Conservation (phyloP, 2,329 filamentous ascomycete species). For the Pyrenophora teres region DNA sequence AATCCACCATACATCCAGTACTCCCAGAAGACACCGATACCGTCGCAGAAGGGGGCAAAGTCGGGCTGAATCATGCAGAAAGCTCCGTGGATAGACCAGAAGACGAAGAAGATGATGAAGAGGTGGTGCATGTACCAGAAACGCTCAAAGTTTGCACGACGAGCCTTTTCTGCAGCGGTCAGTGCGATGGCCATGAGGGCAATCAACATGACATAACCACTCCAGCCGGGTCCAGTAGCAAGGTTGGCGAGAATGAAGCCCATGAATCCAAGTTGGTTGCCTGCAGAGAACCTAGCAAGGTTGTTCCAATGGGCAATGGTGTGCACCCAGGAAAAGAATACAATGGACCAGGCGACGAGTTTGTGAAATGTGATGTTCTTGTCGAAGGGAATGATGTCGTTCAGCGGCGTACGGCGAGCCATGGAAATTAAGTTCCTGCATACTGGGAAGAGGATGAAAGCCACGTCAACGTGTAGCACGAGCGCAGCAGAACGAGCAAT, state of each 20-base stretch:
- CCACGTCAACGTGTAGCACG: slow-evolving; percentile 80
- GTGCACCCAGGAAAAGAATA: slow-evolving; percentile 87
- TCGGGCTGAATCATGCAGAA: slow-evolving; percentile 92
- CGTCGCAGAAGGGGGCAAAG: slow-evolving; percentile 75
- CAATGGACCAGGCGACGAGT: slow-evolving; percentile 81
- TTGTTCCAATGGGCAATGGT: slow-evolving; percentile 89
- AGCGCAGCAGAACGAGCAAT: slow-evolving; percentile 77
- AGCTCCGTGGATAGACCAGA: slow-evolving; percentile 87
- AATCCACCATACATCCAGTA: slow-evolving; percentile 88
- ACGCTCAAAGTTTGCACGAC: slow-evolving; percentile 81
- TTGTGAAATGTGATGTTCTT: slow-evolving; percentile 92
- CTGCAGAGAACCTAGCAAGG: slow-evolving; percentile 74
- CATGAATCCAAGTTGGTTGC: slow-evolving; percentile 76
- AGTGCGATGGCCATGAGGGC: slow-evolving; percentile 77
- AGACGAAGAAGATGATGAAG: slow-evolving; percentile 85
- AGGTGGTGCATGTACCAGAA: slow-evolving; percentile 93
- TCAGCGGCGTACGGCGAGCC: slow-evolving; percentile 77
- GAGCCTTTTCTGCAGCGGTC: slow-evolving; percentile 77
- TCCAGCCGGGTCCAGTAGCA: slow-evolving; percentile 80
- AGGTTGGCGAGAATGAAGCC: slow-evolving; percentile 80
- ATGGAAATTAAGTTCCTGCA: slow-evolving; percentile 85
- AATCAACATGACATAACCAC: slow-evolving; percentile 81
- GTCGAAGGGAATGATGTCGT: slow-evolving; percentile 86
- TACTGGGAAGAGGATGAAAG: slow-evolving; percentile 78
- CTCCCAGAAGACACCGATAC: slow-evolving; percentile 83